phyloP scores from a whole-genome alignment of 1,139 yeast species.

The Debaryomycetaceae sp. region DNA sequence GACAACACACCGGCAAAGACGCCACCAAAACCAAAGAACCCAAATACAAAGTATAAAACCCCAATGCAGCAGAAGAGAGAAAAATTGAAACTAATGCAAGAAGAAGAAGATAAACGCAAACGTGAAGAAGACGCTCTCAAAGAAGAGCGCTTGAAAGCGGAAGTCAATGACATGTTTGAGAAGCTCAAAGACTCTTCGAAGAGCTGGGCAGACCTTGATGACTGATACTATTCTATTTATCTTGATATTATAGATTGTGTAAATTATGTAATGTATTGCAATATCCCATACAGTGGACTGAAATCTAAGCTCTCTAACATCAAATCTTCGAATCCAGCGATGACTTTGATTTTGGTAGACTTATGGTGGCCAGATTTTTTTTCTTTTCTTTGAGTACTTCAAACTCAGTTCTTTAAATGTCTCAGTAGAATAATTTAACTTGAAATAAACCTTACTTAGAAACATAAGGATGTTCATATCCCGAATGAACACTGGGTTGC shows the following conservation, averaged over 20 bases:
- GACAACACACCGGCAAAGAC: constrained; percentile 10
- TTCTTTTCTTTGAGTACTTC: too few relatives aligned
- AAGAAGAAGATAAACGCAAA: constrained; percentile 8
- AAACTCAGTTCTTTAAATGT: too few relatives aligned
- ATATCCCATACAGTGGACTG: neutral
- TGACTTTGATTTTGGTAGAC: too few relatives aligned
- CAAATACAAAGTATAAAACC: constrained; percentile 9
- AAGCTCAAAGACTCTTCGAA: constrained; percentile 26
- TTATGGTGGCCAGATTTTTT: too few relatives aligned
- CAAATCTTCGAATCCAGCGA: too few relatives aligned
- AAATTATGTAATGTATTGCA: neutral
- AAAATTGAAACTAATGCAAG: constrained; percentile 7
- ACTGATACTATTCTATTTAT: constrained; percentile 1
- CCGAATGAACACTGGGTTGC: too few relatives aligned
- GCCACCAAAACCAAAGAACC: constrained; percentile 2
- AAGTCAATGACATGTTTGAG: constrained; percentile 28
- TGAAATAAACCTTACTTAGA: too few relatives aligned
- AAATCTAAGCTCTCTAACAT: too few relatives aligned
- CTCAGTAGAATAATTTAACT: too few relatives aligned
- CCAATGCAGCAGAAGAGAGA: constrained; percentile 13
- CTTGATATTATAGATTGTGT: constrained; percentile 1
- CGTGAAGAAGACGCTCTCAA: constrained; percentile 9
- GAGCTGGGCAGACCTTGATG: constrained; percentile 33
- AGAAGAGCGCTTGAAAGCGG: constrained; percentile 23
- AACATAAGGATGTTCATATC: too few relatives aligned